Base-by-base conservation (phyloP, 805 yeast genomes). In the Kazachstania bromeliacearum region DNA sequence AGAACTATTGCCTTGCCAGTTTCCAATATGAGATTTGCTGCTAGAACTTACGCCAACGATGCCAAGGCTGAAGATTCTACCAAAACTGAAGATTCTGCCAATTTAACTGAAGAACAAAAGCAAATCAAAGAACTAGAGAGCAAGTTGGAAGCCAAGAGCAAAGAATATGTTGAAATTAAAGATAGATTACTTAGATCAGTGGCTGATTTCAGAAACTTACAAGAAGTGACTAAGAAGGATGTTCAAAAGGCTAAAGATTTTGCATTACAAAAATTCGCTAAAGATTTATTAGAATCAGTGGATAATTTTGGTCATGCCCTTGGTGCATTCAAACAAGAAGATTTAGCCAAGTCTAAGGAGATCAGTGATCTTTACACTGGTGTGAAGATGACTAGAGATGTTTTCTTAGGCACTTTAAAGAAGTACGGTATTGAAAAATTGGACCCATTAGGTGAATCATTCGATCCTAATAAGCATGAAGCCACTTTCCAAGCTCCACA, bases 121-220 rank as follows among this genome's bases (percentile, higher is more conserved):
- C 44, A 46, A 28, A 45, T 60, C 16, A 61, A 64, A 39, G 66
- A 59, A 29, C 38, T 79, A 43, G 66, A 73, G 52, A 64, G 62
- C 19, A 76, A 80, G 56, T 64, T 75, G 44, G 70, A 62, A 24
- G 67, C 68, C 37, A 84, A 77, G 55, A 79, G 72, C 49, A 77
- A 76, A 54, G 95, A 87, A 44, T 67, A 71, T 45, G 87, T 87
- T 18, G 85, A 81, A 48, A 66, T 82, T 65, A 87, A 85, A 61
- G 94, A 85, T 60, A 77, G 79, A 50, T 79, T 82, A 55, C 70
- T 85, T 39, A 76, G 94, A 48, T 72, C 94, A 17, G 72, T 85
- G 39, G 95, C 96, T 18, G 96, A 87, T 60, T 88, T 85, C 78
- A 77, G 95, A 51, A 85, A 84, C 63, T 68, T 87, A 51, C 96